These are phyloP conservation scores for Laetiporus sulphureus DNA, from an alignment of 1,284 basidiomycete genomes.

Conservation along the genomic window DNA sequence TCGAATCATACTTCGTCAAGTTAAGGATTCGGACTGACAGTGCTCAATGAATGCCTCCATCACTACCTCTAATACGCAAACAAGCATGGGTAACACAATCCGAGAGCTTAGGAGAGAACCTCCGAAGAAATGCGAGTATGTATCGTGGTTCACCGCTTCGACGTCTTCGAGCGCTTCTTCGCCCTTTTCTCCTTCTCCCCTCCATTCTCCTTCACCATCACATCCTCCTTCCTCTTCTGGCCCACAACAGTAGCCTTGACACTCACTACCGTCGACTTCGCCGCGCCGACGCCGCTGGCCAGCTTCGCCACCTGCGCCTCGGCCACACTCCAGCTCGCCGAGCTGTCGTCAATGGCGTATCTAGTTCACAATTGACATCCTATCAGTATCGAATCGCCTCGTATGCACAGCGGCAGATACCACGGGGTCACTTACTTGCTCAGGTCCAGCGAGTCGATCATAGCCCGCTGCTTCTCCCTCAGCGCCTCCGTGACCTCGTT, in stretches of 20 bases:
- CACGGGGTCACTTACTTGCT: slow-evolving; percentile 61
- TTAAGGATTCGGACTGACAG: too few species aligned
- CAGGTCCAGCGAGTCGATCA: slow-evolving; percentile 82
- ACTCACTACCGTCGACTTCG: slow-evolving; percentile 66
- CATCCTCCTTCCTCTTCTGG: slow-evolving; percentile 58
- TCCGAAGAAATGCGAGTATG: too few species aligned
- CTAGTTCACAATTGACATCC: slow-evolving; percentile 34
- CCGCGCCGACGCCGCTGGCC: slow-evolving; percentile 33
- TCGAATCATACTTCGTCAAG: too few species aligned
- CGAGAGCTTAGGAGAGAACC: too few species aligned
- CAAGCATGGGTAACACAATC: too few species aligned
- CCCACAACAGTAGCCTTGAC: slow-evolving; percentile 52
- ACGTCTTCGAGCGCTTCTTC: slow-evolving; percentile 50
- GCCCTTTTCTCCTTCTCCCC: slow-evolving; percentile 42
- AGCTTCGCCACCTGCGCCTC: slow-evolving; percentile 62
- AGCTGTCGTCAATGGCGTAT: slow-evolving; percentile 70
- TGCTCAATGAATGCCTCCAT: too few species aligned
- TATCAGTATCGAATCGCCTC: slow-evolving; percentile 13
- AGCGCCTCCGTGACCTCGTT: slow-evolving; percentile 42
- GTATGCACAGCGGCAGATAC: not conserved
- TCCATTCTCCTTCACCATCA: slow-evolving; percentile 29
- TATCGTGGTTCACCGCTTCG: too few species aligned
- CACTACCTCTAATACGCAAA: too few species aligned
- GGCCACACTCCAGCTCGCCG: slow-evolving; percentile 69
- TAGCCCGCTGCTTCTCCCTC: slow-evolving; percentile 70